Evolutionary conservation across 2,329 filamentous ascomycete species (phyloP).

Genomic region (Escovopsis sp.): DNA sequence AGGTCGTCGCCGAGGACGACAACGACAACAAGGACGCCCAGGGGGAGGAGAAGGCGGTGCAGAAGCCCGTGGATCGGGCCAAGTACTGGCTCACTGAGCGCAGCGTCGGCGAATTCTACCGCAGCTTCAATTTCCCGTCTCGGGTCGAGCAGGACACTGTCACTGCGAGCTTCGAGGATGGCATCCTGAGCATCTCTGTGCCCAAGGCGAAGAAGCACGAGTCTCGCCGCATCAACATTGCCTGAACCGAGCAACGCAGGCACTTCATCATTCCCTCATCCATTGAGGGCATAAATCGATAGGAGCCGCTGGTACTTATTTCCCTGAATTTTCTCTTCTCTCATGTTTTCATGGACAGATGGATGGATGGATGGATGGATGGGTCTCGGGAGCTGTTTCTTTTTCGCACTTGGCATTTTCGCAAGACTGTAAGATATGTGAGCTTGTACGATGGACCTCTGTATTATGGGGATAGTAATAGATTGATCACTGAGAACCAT

Average conservation of each 20-base stretch:
- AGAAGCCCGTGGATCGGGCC: slow-evolving; percentile 25
- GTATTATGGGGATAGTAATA: background rate
- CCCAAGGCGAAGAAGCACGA: slow-evolving; percentile 52
- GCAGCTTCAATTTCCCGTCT: slow-evolving; percentile 52
- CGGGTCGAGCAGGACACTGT: slow-evolving; percentile 49
- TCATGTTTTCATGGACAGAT: background rate
- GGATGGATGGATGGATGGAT: too few relatives aligned
- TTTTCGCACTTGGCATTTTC: too few relatives aligned
- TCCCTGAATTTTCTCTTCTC: background rate
- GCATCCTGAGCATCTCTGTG: slow-evolving; percentile 47
- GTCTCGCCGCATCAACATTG: slow-evolving; percentile 38
- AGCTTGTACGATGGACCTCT: background rate
- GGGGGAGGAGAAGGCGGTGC: slow-evolving; percentile 8
- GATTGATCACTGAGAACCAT: too few relatives aligned
- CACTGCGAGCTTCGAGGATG: slow-evolving; percentile 47
- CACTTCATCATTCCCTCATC: background rate
- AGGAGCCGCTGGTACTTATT: background rate
- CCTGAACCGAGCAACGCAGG: slow-evolving; percentile 19
- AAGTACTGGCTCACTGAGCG: slow-evolving; percentile 63
- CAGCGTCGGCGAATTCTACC: slow-evolving; percentile 50
- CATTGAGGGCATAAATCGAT: too few relatives aligned
- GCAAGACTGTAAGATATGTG: too few relatives aligned
- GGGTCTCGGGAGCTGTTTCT: too few relatives aligned
- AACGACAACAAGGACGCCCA: slow-evolving; percentile 11
- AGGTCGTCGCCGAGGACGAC: slow-evolving; percentile 11